Conservation (phyloP, 2,329 filamentous ascomycete species). For the Coleophoma eucalyptorum region DNA sequence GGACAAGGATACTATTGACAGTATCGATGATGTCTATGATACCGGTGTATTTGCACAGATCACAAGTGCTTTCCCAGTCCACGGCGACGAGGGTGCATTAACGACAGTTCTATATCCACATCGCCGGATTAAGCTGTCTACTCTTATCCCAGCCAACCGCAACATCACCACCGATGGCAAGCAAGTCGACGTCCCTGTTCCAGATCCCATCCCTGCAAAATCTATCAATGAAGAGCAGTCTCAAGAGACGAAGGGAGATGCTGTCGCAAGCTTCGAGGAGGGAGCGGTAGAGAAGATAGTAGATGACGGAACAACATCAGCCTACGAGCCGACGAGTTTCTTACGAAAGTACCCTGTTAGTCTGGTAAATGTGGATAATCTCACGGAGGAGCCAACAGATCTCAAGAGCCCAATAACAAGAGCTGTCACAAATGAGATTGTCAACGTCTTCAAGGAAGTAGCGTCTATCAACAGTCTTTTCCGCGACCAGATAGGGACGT, state of each 20-base stretch:
- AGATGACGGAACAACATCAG: slow-evolving; percentile 38
- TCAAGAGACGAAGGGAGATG: slow-evolving; percentile 79
- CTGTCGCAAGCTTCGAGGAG: slow-evolving; percentile 97
- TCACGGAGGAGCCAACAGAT: slow-evolving; percentile 84
- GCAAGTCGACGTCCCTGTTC: slow-evolving; percentile 41
- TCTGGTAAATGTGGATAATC: slow-evolving; percentile 91
- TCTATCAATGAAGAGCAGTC: slow-evolving; percentile 45
- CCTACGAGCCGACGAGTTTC: slow-evolving; percentile 88
- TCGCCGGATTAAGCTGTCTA: slow-evolving; percentile 86
- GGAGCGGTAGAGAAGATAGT: slow-evolving; percentile 57
- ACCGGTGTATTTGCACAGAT: slow-evolving; percentile 97
- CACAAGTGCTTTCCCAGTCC: slow-evolving; percentile 89
- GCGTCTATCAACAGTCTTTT: slow-evolving; percentile 92
- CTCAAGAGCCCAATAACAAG: slow-evolving; percentile 85
- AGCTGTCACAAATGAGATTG: slow-evolving; percentile 93
- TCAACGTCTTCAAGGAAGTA: slow-evolving; percentile 98
- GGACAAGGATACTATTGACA: slow-evolving; percentile 91
- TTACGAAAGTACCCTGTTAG: slow-evolving; percentile 88
- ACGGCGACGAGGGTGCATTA: slow-evolving; percentile 78
- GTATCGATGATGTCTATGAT: slow-evolving; percentile 86
- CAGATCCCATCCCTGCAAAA: slow-evolving; percentile 58
- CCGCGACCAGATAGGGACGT: slow-evolving; percentile 94
- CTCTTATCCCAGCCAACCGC: slow-evolving; percentile 63
- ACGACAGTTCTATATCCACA: slow-evolving; percentile 96
- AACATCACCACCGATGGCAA: slow-evolving; percentile 38